These are phyloP conservation scores for Maudiozyma serrabonitensis DNA, from an alignment of 805 yeast genomes.

Conservation along the genomic window DNA sequence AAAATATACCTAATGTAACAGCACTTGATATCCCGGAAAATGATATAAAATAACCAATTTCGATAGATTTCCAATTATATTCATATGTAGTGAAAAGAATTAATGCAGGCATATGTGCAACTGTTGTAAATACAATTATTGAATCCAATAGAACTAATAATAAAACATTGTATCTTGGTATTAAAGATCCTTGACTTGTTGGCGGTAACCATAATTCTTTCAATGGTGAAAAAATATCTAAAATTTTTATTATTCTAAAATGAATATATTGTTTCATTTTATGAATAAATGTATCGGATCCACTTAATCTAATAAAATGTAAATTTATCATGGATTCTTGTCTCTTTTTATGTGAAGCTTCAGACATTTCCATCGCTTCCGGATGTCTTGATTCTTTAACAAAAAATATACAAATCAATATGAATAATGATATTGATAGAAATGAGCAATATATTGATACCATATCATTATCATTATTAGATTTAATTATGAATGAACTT, in stretches of 20 bases:
- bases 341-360: conserved; percentile 15
- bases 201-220: conserved; percentile 40
- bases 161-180: conserved; percentile 40
- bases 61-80: conserved; percentile 45
- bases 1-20: conserved; percentile 36
- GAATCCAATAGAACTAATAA: conserved; percentile 41
- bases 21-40: conserved; percentile 42
- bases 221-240: conserved; percentile 38
- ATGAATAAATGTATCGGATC: not conserved
- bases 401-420: conserved; percentile 31
- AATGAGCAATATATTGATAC: conserved; percentile 27
- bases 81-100: conserved; percentile 44
- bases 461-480: conserved; percentile 21
- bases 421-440: conserved; percentile 24
- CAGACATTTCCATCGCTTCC: conserved; percentile 43
- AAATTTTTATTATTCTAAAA: conserved; percentile 8
- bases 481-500: conserved; percentile 35
- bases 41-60: conserved; percentile 49
- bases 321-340: not conserved
- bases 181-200: conserved; percentile 18
- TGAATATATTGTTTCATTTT: conserved; percentile 4
- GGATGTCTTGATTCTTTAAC: conserved; percentile 58
- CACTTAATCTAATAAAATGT: not conserved
- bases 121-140: conserved; percentile 31
- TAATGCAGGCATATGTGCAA: conserved; percentile 34